Conservation (phyloP, 441 rosid genomes). For the Gossypium schwendimanii region DNA sequence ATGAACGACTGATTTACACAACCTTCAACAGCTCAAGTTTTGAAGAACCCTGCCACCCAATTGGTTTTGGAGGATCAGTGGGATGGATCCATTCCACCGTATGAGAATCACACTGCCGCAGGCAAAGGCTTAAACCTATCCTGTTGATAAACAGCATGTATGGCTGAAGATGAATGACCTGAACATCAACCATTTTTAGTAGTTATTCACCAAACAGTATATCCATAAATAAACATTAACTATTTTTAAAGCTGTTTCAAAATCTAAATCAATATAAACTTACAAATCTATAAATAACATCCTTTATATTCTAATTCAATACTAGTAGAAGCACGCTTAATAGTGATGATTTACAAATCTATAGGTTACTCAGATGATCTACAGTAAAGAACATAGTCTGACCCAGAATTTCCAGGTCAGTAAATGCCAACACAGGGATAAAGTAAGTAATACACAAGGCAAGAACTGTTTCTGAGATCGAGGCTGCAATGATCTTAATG, state of each 20-base stretch:
- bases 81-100: constrained; percentile 81
- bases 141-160: constrained; percentile 81
- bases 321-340: background rate
- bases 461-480: background rate
- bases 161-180: constrained; percentile 95
- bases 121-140: constrained; percentile 65
- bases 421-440: background rate
- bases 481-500: background rate
- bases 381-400: background rate
- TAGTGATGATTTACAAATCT: background rate
- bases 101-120: constrained; percentile 86
- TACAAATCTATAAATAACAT: background rate
- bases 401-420: background rate
- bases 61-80: constrained; percentile 74
- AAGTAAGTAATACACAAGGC: constrained; percentile 1
- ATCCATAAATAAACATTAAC: constrained; percentile 9
- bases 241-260: background rate
- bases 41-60: constrained; percentile 69
- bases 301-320: background rate
- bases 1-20: background rate
- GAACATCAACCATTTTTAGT: constrained; percentile 27
- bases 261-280: background rate
- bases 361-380: background rate
- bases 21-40: constrained; percentile 64
- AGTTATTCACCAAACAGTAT: constrained; percentile 7